Evolutionary conservation across 2,329 filamentous ascomycete species (phyloP), one percentile per base, ranked within the genome.

Genomic region (Aspergillus transmontanensis): DNA sequence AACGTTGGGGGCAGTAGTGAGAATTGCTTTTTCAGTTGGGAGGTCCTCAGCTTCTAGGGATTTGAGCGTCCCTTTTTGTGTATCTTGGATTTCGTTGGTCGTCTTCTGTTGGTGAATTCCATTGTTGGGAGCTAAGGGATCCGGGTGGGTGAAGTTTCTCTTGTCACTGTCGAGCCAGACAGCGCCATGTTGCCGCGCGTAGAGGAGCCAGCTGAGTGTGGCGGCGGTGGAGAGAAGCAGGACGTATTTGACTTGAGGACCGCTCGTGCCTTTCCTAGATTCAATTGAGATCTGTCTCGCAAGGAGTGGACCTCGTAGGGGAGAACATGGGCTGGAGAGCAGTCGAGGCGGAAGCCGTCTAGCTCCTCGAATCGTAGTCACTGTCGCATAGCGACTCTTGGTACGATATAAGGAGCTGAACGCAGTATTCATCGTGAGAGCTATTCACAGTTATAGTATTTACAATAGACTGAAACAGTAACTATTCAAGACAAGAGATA

Each of bases 1-100:
- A 12, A 77, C 75, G 23, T 71, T 51, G 4, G 75, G 75, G 1
- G 75, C 75, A 3, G 63, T 63, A 2, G 72, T 74, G 41, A 77
- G 68, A 21, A 70, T 57, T 1, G 73, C 75, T n/a, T 70, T 59
- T 51, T 76, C 74, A 5, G 53, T 60, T 2, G 75, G 74, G 10
- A 76, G 69, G 12, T 68, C 6, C n/a, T 16, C 5, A 0, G 3
- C 23, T 4, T 39, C 51, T 16, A 55, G 34, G 14, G 51, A 55
- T 12, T 26, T 26, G 32, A 14, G 6, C 2, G 32, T 26, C 7
- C 41, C 12, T 9, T 21, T 16, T 2, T 9, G 7, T 10, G 46
- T 0, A 14, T 19, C 21, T 12, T 28, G 30, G 7, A 32, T 4
- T 10, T 21, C 23, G 5, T 51, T n/a, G 12, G 26, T 28, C 26